Base-by-base conservation (phyloP, 345 rosid species). In the Gossypium rotundifolium region DNA sequence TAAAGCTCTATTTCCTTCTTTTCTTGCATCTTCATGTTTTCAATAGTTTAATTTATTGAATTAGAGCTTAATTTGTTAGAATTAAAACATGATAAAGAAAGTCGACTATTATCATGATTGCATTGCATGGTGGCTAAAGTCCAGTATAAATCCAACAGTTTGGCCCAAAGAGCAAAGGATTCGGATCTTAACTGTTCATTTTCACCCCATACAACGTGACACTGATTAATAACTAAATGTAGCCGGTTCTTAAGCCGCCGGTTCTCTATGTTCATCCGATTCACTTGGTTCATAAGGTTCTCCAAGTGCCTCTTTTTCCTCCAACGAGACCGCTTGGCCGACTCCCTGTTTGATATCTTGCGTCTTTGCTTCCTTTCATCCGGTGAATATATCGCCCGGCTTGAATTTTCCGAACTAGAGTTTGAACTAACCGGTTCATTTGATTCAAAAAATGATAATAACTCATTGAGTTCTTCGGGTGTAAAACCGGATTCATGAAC, bases 261-360 rank as follows among this genome's bases (percentile, higher is more conserved):
- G 86, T 93, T 93, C 81, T 80, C 82, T 9, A 18, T 6, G 20
- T 60, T 78, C 52, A 93, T 65, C 86, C 49, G 80, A 84, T 83
- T 81, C 72, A 79, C 64, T 75, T 86, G 83, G 16, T 82, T 82
- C 3, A 88, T 76, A 38, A 90, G 79, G 52, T 88, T 77, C 84
- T 90, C 96, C 44, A 83, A 66, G 10, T 85, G 91, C 81, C 70
- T 84, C 95, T 90, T 93, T 90, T 89, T 95, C 66, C 90, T 84
- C 88, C 76, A 84, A 54, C 98, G 91, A 12, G 97, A 93, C 78
- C 94, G 77, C 70, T 87, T 80, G 12, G 99, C 98, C 16, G 99
- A 90, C 76, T 95, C 97, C 66, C 97, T 86, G 87, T 95, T 95
- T 6, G 97, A 95, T 33, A 83, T 54, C 91, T 73, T 89, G 8